phyloP scores from a whole-genome alignment of 257 asterid genomes.

The Capsicum rhomboideum region DNA sequence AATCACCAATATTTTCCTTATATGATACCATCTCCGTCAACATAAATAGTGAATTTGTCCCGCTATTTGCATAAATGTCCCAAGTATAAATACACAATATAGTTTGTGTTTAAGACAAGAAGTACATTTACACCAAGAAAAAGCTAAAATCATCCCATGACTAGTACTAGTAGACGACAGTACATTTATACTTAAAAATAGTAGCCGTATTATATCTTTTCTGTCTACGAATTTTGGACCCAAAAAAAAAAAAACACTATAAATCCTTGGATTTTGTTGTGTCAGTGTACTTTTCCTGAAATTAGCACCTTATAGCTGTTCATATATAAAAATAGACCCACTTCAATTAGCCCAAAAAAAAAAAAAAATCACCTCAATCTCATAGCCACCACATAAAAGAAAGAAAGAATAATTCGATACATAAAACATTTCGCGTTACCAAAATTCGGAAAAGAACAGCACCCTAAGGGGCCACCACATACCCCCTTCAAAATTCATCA shows the following conservation, averaged over 20 bases:
- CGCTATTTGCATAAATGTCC: too few species aligned
- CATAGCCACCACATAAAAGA: conserved; percentile 16
- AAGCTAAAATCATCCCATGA: not conserved
- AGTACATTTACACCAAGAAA: not conserved
- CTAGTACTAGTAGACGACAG: not conserved
- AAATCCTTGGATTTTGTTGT: conserved; percentile 12
- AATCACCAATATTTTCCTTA: too few species aligned
- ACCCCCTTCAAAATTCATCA: not conserved
- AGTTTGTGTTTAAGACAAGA: too few species aligned
- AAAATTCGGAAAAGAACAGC: too few species aligned
- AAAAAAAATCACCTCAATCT: not conserved
- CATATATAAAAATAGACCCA: conserved; percentile 12
- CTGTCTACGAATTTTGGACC: not conserved
- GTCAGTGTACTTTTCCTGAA: conserved; percentile 3
- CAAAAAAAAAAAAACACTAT: not conserved
- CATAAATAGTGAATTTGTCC: too few species aligned
- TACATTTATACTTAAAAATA: not conserved
- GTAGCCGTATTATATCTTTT: not conserved
- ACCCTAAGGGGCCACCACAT: conserved; percentile 17
- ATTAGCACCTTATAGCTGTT: conserved; percentile 7
- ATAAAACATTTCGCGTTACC: not conserved
- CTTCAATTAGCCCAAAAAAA: not conserved
- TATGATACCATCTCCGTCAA: too few species aligned
- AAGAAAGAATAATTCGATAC: not conserved
- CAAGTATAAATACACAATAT: too few species aligned